Evolutionary conservation across 257 asterid genomes (phyloP), one percentile per base, ranked within the genome.

Genomic region (Fraxinus pennsylvanica): DNA sequence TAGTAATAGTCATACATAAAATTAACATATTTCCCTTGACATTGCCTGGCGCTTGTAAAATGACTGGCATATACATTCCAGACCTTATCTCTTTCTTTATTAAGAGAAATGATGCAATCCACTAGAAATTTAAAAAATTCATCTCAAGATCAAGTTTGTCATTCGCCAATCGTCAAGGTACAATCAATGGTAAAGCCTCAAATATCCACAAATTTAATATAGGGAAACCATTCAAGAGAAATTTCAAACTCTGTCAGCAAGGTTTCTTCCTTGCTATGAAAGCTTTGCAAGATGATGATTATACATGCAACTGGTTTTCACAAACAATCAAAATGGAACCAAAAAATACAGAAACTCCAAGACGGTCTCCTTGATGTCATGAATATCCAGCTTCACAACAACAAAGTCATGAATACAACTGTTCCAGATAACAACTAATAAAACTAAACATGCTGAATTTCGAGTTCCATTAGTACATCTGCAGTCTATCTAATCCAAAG

Each of bases 1-100:
- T 25, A 22, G 17, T 61, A 65, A 25, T 61, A 6, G 50, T 63
- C 52, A 82, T 43, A 67, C 74, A 57, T 10, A 73, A 59, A 50
- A 78, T 61, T 63, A 47, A 32, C 30, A 77, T 39, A 69, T 71
- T 41, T 50, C 22, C 29, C 15, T 70, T 45, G 43, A 54, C 22
- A 67, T 3, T 45, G 76, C 54, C 74, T 1, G 39, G 45, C 22
- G 43, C 30, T 61, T 43, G 74, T 9, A 54, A 74, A 22, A 38
- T 59, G 67, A 9, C 67, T 59, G 14, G 30, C 30, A 57, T 57
- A 57, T 59, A 21, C 67, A 59, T 21, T 5, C 67, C 57, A 59
- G 67, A 59, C 8, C 67, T 59, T 7, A 21, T 59, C 67, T n/a
- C 67, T 59, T 6, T 21, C 67, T 59, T 59, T 59, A 59, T 59